Evolutionary conservation across 1,139 yeast species (phyloP).

Genomic region (Wickerhamomyces sp.): DNA sequence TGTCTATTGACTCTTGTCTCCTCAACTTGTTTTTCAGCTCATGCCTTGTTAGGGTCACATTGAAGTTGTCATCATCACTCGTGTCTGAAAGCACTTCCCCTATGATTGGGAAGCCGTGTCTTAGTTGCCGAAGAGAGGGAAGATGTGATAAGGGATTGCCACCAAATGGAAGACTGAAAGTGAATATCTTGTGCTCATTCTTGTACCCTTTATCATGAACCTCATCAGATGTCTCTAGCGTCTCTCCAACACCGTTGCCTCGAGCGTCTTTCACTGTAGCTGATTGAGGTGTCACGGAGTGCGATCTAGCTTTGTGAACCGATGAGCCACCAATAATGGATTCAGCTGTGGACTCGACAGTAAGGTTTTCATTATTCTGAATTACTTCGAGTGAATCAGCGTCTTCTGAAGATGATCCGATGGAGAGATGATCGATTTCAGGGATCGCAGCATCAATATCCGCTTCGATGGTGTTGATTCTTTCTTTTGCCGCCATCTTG

Average conservation of each 20-base stretch:
- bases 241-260: background rate
- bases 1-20: constrained; percentile 53
- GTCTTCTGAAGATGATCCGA: background rate
- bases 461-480: constrained; percentile 1
- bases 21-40: constrained; percentile 42
- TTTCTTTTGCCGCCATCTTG: no score
- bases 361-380: background rate
- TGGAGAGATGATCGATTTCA: background rate
- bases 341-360: constrained; percentile 2
- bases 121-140: constrained; percentile 23
- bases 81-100: constrained; percentile 31
- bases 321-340: constrained; percentile 26
- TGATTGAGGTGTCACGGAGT: constrained; percentile 1
- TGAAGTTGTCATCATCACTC: constrained; percentile 23
- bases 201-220: constrained; percentile 11
- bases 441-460: background rate
- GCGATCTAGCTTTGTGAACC: constrained; percentile 9
- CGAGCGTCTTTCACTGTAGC: background rate
- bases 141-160: constrained; percentile 25
- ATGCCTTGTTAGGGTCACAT: constrained; percentile 26
- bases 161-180: constrained; percentile 41
- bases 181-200: constrained; percentile 33
- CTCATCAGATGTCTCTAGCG: constrained; percentile 12
- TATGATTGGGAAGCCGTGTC: constrained; percentile 17
- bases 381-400: background rate